A percentile compares a stretch with the other conserved stretches of the same genome.
Conservation (phyloP, 768 basidiomycete genomes). For the Phanerochaete sordida region DNA sequence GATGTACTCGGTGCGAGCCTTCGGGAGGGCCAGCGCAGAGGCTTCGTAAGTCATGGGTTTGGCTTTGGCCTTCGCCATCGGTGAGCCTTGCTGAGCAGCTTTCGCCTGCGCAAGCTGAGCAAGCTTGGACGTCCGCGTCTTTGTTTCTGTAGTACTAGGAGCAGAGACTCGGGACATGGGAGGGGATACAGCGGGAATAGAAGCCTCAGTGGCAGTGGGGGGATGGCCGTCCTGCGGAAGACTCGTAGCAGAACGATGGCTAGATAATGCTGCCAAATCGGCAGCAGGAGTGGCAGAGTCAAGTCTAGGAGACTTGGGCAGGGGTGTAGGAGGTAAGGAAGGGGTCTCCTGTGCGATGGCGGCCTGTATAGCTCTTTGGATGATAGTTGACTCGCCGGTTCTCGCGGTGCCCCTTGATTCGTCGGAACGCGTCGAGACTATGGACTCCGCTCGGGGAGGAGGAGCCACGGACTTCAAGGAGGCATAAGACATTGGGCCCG, state of each 20-base stretch:
- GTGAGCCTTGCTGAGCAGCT: constrained; percentile 27
- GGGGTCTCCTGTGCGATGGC: background rate
- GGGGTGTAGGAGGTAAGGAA: background rate
- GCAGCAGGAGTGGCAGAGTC: background rate
- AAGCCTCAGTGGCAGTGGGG: background rate
- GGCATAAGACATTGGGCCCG: constrained; percentile 30
- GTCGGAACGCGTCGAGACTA: background rate
- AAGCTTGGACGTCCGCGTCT: constrained; percentile 58
- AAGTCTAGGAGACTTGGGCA: background rate
- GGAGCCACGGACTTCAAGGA: constrained; percentile 42
- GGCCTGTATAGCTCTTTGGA: background rate
- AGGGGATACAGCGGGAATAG: background rate
- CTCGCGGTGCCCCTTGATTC: background rate
- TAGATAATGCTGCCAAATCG: background rate
- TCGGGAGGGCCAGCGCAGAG: constrained; percentile 33
- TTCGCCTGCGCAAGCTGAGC: constrained; percentile 70
- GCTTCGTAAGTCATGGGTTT: constrained; percentile 4
- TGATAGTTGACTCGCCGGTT: background rate
- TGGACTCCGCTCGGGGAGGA: constrained; percentile 12
- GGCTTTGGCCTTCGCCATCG: constrained; percentile 23
- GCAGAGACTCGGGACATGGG: too few relatives aligned
- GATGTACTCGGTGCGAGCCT: constrained; percentile 61
- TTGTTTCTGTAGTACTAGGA: background rate
- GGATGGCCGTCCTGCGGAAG: background rate
- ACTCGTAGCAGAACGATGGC: background rate